Conservation (phyloP, 306 rosid species). For the Cucumis sativus region DNA sequence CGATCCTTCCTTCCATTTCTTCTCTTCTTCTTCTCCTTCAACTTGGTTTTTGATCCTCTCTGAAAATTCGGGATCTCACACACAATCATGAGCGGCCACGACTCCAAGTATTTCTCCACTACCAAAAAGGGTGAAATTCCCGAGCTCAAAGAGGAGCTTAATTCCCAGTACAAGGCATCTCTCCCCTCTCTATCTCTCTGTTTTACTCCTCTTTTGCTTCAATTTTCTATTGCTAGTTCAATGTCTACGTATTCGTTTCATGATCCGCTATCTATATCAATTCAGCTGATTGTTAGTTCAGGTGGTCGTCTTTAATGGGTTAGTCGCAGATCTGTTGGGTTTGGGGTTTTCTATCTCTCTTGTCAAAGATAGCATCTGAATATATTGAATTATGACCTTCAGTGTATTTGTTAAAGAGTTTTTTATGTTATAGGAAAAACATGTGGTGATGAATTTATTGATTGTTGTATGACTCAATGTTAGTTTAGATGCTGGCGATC, state of each 20-base stretch:
- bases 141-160: constrained; percentile 99
- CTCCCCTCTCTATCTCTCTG: constrained; percentile 9
- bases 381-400: not conserved
- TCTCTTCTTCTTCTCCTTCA: not conserved
- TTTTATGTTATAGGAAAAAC: not conserved
- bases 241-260: not conserved
- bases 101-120: constrained; percentile 97
- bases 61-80: constrained; percentile 10
- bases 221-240: not conserved
- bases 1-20: not conserved
- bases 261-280: constrained; percentile 19
- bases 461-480: not conserved
- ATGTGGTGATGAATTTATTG: not conserved
- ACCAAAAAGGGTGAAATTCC: constrained; percentile 99
- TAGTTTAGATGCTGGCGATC: not conserved
- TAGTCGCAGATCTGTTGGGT: constrained; percentile 19
- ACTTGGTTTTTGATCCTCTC: not conserved
- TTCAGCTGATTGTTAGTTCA: constrained; percentile 3
- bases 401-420: not conserved
- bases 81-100: constrained; percentile 79
- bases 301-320: not conserved
- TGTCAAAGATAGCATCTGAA: not conserved
- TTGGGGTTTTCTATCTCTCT: not conserved
- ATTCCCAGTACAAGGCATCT: constrained; percentile 93
- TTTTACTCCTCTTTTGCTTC: not conserved